Percentiles rank a stretch among this genome's conserved stretches.
Evolutionary conservation across 805 yeast species (phyloP).

Genomic region (Metschnikowia baotianmanensis): DNA sequence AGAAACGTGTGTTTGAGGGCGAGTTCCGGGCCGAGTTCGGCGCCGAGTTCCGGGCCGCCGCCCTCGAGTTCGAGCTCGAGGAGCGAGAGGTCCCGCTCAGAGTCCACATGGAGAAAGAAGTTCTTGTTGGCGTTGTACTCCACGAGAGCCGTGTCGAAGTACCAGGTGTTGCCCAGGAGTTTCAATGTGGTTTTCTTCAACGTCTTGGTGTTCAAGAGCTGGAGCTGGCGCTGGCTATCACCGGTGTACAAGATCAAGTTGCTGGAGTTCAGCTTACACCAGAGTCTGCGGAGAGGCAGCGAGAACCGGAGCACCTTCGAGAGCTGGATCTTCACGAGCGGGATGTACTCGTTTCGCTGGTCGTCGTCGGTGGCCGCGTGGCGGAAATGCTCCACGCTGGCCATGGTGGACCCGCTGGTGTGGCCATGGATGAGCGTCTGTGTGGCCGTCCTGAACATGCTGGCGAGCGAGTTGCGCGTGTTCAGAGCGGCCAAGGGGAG

Average conservation of each 20-base stretch:
- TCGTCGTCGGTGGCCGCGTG: slow-evolving; percentile 33
- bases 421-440: slow-evolving; percentile 31
- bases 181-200: slow-evolving; percentile 28
- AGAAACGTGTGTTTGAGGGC: slow-evolving; percentile 7
- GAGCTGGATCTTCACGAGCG: slow-evolving; percentile 27
- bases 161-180: slow-evolving; percentile 32
- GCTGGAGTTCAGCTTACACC: slow-evolving; percentile 41
- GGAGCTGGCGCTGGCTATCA: slow-evolving; percentile 27
- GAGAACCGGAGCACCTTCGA: slow-evolving; percentile 34
- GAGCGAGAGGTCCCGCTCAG: slow-evolving; percentile 26
- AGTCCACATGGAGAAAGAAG: slow-evolving; percentile 30
- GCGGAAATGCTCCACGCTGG: slow-evolving; percentile 35
- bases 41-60: too few species aligned
- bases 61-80: slow-evolving; percentile 12
- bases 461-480: slow-evolving; percentile 27
- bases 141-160: slow-evolving; percentile 21
- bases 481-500: slow-evolving; percentile 31
- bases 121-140: slow-evolving; percentile 26
- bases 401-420: slow-evolving; percentile 22
- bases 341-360: slow-evolving; percentile 25
- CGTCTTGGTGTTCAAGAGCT: slow-evolving; percentile 33
- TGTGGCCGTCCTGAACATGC: slow-evolving; percentile 33
- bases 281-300: slow-evolving; percentile 29
- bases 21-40: not conserved
- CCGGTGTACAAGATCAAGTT: slow-evolving; percentile 34